Percentiles rank a stretch among this genome's conserved stretches.
Conservation (phyloP, 768 basidiomycete species). For the Chalciporus piperatus region DNA sequence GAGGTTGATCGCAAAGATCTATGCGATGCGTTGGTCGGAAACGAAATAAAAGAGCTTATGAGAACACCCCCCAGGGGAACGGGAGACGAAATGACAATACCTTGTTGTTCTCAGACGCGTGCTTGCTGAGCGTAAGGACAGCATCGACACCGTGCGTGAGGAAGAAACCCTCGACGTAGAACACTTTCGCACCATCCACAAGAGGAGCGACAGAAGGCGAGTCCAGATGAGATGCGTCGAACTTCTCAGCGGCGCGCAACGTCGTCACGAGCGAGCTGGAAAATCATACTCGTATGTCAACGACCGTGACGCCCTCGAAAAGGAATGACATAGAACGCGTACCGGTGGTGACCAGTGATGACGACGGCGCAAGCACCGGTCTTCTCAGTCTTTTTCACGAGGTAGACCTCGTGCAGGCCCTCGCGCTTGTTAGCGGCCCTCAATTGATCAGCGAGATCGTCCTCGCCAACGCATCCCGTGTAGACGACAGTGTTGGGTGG, state of each 20-base stretch:
- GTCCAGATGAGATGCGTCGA: conserved; percentile 75
- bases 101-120: conserved; percentile 75
- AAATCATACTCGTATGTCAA: neutral
- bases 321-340: conserved; percentile 11
- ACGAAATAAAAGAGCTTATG: neutral
- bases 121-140: conserved; percentile 71
- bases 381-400: conserved; percentile 80
- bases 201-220: conserved; percentile 73
- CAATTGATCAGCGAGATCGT: conserved; percentile 87
- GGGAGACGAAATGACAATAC: conserved; percentile 31
- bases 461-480: conserved; percentile 91
- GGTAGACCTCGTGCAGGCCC: conserved; percentile 85
- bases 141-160: conserved; percentile 85
- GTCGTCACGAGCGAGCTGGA: conserved; percentile 93
- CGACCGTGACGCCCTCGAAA: neutral
- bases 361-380: conserved; percentile 97
- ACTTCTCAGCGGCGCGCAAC: conserved; percentile 87
- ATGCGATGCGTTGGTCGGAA: neutral
- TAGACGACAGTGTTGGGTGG: conserved; percentile 88
- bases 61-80: neutral
- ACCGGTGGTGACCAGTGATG: conserved; percentile 92
- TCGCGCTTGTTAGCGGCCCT: conserved; percentile 89
- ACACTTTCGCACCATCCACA: conserved; percentile 77
- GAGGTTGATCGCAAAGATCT: conserved; percentile 91
- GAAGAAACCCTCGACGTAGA: conserved; percentile 97